A percentile compares a stretch with the other conserved stretches of the same genome.
phyloP scores from a whole-genome alignment of 192 early-diverging fungal species.

The Backusella morwellensis region DNA sequence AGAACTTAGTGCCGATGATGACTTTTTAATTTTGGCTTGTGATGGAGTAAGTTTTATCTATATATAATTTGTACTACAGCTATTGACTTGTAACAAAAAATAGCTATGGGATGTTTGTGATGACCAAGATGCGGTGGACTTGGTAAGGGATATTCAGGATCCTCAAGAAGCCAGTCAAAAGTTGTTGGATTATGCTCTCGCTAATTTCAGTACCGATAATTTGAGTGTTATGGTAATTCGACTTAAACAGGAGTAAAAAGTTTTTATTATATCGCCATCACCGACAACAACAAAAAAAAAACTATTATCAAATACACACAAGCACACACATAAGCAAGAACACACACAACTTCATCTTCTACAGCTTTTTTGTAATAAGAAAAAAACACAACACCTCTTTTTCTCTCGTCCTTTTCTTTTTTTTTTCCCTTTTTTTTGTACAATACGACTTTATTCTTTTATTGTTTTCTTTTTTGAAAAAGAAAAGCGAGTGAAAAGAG shows the following conservation, averaged over 20 bases:
- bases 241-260: slow-evolving; percentile 28
- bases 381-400: not conserved
- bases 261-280: not conserved
- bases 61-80: not conserved
- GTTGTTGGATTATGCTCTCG: slow-evolving; percentile 83
- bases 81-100: not conserved
- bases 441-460: not conserved
- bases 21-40: slow-evolving; percentile 91
- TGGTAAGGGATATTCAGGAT: slow-evolving; percentile 72
- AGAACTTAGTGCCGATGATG: slow-evolving; percentile 67
- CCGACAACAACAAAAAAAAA: not conserved
- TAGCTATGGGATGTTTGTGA: slow-evolving; percentile 98
- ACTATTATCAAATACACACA: not conserved
- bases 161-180: slow-evolving; percentile 77
- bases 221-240: slow-evolving; percentile 86
- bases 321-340: not conserved
- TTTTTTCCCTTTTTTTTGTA: no score
- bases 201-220: slow-evolving; percentile 95
- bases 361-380: no score
- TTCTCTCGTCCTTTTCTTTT: not conserved
- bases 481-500: not conserved
- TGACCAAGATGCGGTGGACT: slow-evolving; percentile 90
- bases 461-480: not conserved
- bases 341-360: not conserved
- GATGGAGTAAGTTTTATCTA: slow-evolving; percentile 75